phyloP scores from a whole-genome alignment of 352 stramenopile genomes.

The Globisporangium takayamanum region DNA sequence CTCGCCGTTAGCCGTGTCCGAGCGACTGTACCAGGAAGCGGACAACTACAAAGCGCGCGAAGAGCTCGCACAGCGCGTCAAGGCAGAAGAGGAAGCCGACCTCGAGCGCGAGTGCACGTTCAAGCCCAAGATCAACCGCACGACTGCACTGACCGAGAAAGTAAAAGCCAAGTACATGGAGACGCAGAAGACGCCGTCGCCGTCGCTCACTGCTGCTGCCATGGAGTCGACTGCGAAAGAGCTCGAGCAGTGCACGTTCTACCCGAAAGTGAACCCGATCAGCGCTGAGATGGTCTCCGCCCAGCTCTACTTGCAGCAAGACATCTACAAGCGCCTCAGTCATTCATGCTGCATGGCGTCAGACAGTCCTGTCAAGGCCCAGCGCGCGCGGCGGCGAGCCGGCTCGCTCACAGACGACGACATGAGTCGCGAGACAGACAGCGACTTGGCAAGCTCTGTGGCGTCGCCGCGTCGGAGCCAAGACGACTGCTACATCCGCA shows the following conservation, averaged over 20 bases:
- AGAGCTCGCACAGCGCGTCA: constrained; percentile 51
- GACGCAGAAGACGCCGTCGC: constrained; percentile 22
- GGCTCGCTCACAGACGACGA: constrained; percentile 17
- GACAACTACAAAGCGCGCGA: constrained; percentile 71
- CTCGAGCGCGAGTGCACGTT: constrained; percentile 75
- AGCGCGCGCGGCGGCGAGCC: constrained; percentile 13
- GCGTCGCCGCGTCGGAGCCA: constrained; percentile 24
- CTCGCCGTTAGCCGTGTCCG: constrained; percentile 37
- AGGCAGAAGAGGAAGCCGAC: constrained; percentile 66
- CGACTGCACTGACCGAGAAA: constrained; percentile 30
- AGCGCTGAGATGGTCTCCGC: constrained; percentile 72
- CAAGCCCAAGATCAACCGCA: constrained; percentile 51
- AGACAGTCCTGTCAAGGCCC: constrained; percentile 9
- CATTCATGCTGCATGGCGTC: constrained; percentile 31
- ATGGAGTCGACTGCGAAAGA: constrained; percentile 57
- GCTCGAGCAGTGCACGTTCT: constrained; percentile 71
- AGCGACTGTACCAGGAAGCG: constrained; percentile 71
- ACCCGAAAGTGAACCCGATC: constrained; percentile 73
- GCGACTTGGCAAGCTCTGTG: constrained; percentile 9
- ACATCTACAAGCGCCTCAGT: constrained; percentile 82
- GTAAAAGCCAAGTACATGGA: constrained; percentile 80
- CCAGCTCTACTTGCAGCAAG: constrained; percentile 79
- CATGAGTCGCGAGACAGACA: constrained; percentile 16
- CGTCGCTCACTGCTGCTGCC: constrained; percentile 39
- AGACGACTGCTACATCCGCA: constrained; percentile 53